Base-by-base conservation (phyloP, 345 rosid species). In the Cardamine chenopodiifolia region DNA sequence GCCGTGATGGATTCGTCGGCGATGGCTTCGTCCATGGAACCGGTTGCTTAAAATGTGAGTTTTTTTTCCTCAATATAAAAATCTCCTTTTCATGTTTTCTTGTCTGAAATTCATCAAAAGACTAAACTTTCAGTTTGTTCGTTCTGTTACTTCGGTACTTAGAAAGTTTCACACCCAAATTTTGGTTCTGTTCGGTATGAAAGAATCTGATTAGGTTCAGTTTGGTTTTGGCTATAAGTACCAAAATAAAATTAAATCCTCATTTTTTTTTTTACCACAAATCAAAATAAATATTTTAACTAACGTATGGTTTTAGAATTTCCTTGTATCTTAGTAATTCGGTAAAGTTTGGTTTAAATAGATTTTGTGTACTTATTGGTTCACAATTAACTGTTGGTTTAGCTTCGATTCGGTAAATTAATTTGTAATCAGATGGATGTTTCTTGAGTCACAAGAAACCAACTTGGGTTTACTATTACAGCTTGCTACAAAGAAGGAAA, bases 21-120 rank as follows among this genome's bases (percentile, higher is more conserved):
- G 95, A 90, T 66, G 98, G 96, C 8, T 90, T 81, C 50, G 78
- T 83, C 13, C 63, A 65, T 56, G 98, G 98, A 48, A 70, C 45
- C 6, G 91, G 95, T 72, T 92, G 98, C 83, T 60, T 84, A 35
- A 85, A 81, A 76, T 83, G 96, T 92, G 60, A 82, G 90, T n/a
- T 7, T 39, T 32, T 3, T 47, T 44, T 31, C 15, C 10, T 0
- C 18, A 14, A 42, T 15, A 42, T 14, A 13, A 40, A 37, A 13
- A 40, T 39, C 23, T 26, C 10, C 18, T 22, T 69, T 49, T 64
- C 19, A 31, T 13, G 32, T 22, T 44, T 35, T n/a, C 23, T 18
- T 42, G 56, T 23, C 14, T 23, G 32, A 40, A 22, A 34, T 34
- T 8, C 11, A 8, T 32, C 39, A 34, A 34, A 34, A 34, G 39